These are phyloP conservation scores for Tricharina praecox DNA, from an alignment of 495 filamentous ascomycete species.

Conservation along the genomic window DNA sequence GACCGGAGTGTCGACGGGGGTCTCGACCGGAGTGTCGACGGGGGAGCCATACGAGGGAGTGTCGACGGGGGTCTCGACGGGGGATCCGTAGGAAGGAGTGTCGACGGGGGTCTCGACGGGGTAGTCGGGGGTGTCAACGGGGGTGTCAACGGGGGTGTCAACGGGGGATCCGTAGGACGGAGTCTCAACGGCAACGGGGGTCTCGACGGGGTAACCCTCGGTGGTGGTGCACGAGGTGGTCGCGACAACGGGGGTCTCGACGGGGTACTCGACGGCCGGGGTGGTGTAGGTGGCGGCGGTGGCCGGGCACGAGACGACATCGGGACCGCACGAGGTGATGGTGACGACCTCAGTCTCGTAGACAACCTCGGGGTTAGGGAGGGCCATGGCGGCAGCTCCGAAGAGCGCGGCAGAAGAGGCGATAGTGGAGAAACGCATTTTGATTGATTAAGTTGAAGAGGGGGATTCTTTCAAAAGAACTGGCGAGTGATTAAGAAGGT, in stretches of 20 bases:
- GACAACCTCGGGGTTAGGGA: slow-evolving; percentile 30
- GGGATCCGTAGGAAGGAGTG: slow-evolving; percentile 1
- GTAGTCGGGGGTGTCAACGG: background rate
- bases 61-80: slow-evolving; percentile 25
- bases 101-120: slow-evolving; percentile 7
- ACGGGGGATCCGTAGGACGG: slow-evolving; percentile 19
- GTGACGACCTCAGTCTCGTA: slow-evolving; percentile 41
- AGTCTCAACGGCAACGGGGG: slow-evolving; percentile 15
- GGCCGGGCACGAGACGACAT: slow-evolving; percentile 21
- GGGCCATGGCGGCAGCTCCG: slow-evolving; percentile 36
- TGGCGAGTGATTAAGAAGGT: slow-evolving; percentile 13
- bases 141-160: slow-evolving; percentile 18
- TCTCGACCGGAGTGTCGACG: slow-evolving; percentile 3
- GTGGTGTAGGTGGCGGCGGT: slow-evolving; percentile 1
- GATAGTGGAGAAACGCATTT: slow-evolving; percentile 35
- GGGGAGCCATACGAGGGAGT: slow-evolving; percentile 6
- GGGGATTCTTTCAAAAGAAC: slow-evolving; percentile 29
- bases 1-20: slow-evolving; percentile 29
- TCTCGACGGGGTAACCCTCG: slow-evolving; percentile 23
- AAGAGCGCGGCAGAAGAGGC: slow-evolving; percentile 31
- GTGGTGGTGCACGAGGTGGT: slow-evolving; percentile 20
- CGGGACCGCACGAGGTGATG: slow-evolving; percentile 34
- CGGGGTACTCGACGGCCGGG: slow-evolving; percentile 9
- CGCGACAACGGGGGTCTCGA: slow-evolving; percentile 28
- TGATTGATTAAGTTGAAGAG: slow-evolving; percentile 29